These are phyloP conservation scores for Suhomyces yuchorum DNA, from an alignment of 1,139 yeast species.

Conservation along the genomic window DNA sequence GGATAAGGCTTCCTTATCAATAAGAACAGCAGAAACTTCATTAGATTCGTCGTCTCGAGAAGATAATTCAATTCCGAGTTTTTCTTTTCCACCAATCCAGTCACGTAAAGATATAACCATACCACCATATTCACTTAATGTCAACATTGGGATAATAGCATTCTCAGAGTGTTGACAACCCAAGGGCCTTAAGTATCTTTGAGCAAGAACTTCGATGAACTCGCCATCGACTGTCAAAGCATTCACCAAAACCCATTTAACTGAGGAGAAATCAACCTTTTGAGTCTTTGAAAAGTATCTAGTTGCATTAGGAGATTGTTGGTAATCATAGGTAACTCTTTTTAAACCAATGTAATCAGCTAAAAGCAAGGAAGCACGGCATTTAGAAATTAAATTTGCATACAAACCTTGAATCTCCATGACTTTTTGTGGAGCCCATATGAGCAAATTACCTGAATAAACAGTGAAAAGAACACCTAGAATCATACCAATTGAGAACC, in stretches of 20 bases:
- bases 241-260: conserved; percentile 88
- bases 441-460: conserved; percentile 78
- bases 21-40: conserved; percentile 67
- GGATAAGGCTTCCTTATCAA: conserved; percentile 80
- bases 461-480: conserved; percentile 79
- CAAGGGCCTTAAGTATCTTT: conserved; percentile 86
- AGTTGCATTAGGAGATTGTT: conserved; percentile 84
- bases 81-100: conserved; percentile 76
- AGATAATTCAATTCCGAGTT: conserved; percentile 47
- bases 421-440: conserved; percentile 77
- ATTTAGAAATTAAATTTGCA: conserved; percentile 75
- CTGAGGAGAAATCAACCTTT: conserved; percentile 75
- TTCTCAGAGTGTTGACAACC: conserved; percentile 80
- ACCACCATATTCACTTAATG: conserved; percentile 93
- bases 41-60: conserved; percentile 41
- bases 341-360: conserved; percentile 92
- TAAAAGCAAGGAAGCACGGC: conserved; percentile 69
- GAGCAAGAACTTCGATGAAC: conserved; percentile 86
- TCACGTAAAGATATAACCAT: conserved; percentile 91
- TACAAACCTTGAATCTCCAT: conserved; percentile 85
- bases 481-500: conserved; percentile 87
- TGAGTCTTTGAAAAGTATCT: conserved; percentile 76
- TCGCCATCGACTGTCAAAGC: conserved; percentile 95
- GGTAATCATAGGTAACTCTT: conserved; percentile 90
- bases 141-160: conserved; percentile 86